Percentiles rank a stretch among this genome's conserved stretches.
Conservation (phyloP, 2,329 filamentous ascomycete species). For the Aspergillus pseudonomiae region DNA sequence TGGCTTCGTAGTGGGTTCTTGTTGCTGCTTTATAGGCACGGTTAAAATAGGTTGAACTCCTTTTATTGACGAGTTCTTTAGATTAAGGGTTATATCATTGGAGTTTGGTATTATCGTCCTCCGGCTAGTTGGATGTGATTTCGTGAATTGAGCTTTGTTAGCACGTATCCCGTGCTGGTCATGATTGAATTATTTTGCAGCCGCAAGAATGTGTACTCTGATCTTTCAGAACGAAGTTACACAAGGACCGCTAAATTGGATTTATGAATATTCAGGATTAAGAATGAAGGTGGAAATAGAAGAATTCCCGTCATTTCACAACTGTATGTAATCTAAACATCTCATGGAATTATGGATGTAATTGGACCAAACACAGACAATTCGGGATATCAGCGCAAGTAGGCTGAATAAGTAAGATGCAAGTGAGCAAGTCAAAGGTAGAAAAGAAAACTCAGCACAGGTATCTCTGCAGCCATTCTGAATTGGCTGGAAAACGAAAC, state of each 20-base stretch:
- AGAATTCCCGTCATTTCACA: slow-evolving; percentile 9
- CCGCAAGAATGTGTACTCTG: neutral
- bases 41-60: neutral
- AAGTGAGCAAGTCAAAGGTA: slow-evolving; percentile 16
- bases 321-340: slow-evolving; percentile 22
- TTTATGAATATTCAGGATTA: neutral
- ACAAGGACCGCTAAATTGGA: neutral
- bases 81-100: neutral
- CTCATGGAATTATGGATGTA: slow-evolving; percentile 18
- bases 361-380: slow-evolving; percentile 17
- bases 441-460: slow-evolving; percentile 32
- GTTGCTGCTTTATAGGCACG: neutral
- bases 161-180: neutral
- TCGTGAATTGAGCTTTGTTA: neutral
- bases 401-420: slow-evolving; percentile 15
- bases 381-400: slow-evolving; percentile 19
- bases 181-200: neutral
- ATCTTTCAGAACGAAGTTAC: neutral
- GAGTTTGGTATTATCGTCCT: slow-evolving; percentile 1
- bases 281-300: neutral
- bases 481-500: slow-evolving; percentile 22
- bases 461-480: slow-evolving; percentile 38
- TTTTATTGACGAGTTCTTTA: neutral
- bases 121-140: neutral
- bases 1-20: neutral